phyloP scores from a whole-genome alignment of 2,329 filamentous ascomycete species.

The Sporothrix brasiliensis region DNA sequence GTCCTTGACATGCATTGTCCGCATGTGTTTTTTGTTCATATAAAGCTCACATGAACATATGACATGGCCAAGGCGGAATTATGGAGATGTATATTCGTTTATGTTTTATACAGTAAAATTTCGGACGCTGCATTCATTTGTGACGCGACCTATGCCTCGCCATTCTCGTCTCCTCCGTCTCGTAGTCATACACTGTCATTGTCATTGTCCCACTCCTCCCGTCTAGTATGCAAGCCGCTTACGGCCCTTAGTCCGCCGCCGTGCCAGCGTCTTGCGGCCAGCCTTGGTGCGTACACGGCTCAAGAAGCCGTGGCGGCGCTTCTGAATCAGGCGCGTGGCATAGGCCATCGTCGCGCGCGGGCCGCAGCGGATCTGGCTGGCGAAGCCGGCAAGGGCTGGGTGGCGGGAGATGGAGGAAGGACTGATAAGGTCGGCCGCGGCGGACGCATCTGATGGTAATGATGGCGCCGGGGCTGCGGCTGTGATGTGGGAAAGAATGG shows the following conservation, averaged over 20 bases:
- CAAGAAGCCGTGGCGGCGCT: conserved; percentile 62
- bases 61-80: background rate
- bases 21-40: no score
- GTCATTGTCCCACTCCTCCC: background rate
- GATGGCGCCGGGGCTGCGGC: conserved; percentile 26
- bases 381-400: conserved; percentile 52
- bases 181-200: conserved; percentile 10
- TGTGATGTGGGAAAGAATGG: conserved; percentile 16
- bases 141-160: background rate
- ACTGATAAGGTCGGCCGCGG: conserved; percentile 50
- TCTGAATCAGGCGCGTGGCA: conserved; percentile 59
- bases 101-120: conserved; percentile 25
- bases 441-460: conserved; percentile 33
- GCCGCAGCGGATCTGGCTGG: conserved; percentile 59
- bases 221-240: conserved; percentile 46
- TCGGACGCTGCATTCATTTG: background rate
- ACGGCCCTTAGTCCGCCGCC: conserved; percentile 58
- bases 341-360: conserved; percentile 61
- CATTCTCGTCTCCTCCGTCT: background rate
- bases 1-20: no score
- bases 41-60: background rate
- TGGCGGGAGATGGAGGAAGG: conserved; percentile 53
- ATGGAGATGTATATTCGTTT: conserved; percentile 12
- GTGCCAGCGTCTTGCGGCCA: conserved; percentile 56
- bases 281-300: conserved; percentile 54